Conservation (phyloP, 176 grass and related monocot species). For the Cenchrus fungigraminus region DNA sequence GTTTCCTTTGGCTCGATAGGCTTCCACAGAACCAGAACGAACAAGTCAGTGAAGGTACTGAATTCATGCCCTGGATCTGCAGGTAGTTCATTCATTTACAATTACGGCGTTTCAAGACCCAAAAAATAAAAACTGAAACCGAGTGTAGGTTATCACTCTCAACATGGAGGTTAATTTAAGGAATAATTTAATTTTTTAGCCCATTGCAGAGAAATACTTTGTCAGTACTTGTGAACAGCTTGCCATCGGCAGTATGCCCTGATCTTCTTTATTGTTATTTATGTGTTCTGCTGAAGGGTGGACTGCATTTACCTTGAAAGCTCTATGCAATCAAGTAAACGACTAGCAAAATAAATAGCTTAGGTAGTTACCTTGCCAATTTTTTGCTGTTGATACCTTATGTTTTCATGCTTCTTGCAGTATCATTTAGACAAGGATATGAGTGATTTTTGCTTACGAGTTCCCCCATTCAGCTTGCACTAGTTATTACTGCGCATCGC, state of each 20-base stretch:
- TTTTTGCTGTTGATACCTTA: conserved; percentile 17
- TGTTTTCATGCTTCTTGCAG: background rate
- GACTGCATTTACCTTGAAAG: background rate
- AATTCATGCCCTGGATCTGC: background rate
- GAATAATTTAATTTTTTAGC: background rate
- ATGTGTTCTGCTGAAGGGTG: background rate
- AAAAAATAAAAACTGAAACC: background rate
- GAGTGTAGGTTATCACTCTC: background rate
- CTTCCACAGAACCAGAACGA: background rate
- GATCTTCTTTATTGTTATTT: background rate
- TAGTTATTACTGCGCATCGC: conserved; percentile 3
- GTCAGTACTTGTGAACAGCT: background rate
- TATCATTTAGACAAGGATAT: background rate
- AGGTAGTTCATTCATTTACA: background rate
- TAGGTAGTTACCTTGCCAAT: background rate
- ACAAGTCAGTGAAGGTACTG: conserved; percentile 30
- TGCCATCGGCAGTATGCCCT: background rate
- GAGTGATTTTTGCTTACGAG: background rate
- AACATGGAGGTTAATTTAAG: background rate
- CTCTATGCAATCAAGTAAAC: background rate
- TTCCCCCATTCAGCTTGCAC: background rate
- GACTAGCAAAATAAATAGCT: background rate
- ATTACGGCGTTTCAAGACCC: background rate
- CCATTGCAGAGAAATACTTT: background rate
- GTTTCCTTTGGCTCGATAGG: conserved; percentile 22